Evolutionary conservation across 257 asterid species (phyloP), one percentile per base, ranked within the genome.

Genomic region (Schizonepeta tenuifolia): DNA sequence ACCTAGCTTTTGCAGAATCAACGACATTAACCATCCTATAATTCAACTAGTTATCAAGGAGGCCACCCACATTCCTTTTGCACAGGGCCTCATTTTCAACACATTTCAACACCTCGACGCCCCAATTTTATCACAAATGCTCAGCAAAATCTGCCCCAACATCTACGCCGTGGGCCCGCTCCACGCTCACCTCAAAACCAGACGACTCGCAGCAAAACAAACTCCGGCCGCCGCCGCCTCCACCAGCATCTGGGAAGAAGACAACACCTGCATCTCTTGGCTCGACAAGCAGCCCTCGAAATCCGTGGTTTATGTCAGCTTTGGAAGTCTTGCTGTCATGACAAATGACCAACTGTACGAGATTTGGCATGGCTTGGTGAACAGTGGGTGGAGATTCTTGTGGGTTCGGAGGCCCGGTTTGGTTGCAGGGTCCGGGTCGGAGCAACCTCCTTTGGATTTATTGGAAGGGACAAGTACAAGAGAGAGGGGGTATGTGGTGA

Each of bases 131-230:
- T 54, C 84, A 1, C 83, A 80, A 4, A 49, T 91, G 44, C 81
- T 64, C 13, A 63, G 64, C 17, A 50, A 4, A 3, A 36, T 84
- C 7, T 75, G 80, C 46, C 90, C 88, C 0, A 80, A 86, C 21
- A 65, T 84, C 26, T 89, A 89, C 57, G 79, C 91, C 15, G 21
- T 89, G 0, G 97, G 97, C 18, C 97, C 97, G 0, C 88, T 91
- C 47, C 92, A 91, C 49, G 38, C 86, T 0, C 95, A 83, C 70
- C 46, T 84, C 9, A 83, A 75, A 72, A 10, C 83, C 2, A 15
- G 80, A 18, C 49, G 80, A 18, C 49, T 76, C 0, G 75, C 72
- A 1, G 0, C n/a, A n/a, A n/a, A 0, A 1, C 68, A 31, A 47
- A 51, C 43, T 0, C 53, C 17, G 31, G 36, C 31, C 68, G 38